These are phyloP conservation scores for Cercospora zeae-maydis DNA, from an alignment of 2,329 filamentous ascomycete species.

Conservation along the genomic window DNA sequence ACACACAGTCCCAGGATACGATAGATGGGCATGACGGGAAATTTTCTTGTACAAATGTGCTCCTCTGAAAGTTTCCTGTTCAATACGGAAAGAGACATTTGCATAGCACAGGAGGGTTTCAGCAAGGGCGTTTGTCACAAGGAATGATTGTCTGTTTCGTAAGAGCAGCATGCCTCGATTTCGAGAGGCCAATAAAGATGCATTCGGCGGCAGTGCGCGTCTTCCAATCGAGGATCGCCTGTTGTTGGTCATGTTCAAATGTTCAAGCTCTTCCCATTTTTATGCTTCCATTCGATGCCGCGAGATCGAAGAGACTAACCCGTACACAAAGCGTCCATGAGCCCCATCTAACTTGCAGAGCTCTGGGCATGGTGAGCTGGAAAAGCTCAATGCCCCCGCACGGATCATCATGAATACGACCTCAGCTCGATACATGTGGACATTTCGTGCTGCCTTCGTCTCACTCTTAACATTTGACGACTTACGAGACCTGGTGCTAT, in stretches of 20 bases:
- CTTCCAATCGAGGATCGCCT: background rate
- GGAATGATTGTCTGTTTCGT: background rate
- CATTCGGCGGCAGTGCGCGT: background rate
- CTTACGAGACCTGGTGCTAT: too few species aligned
- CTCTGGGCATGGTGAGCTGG: background rate
- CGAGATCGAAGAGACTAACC: too few species aligned
- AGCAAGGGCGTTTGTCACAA: slow-evolving; percentile 4
- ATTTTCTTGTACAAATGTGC: slow-evolving; percentile 8
- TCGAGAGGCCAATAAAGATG: background rate
- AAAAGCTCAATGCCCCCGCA: background rate
- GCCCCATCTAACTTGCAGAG: background rate
- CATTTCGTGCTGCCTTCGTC: background rate
- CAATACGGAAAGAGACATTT: slow-evolving; percentile 1
- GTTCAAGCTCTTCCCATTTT: background rate
- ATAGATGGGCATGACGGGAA: background rate
- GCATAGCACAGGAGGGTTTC: slow-evolving; percentile 7
- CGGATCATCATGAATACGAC: background rate
- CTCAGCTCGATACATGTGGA: background rate
- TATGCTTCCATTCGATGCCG: background rate
- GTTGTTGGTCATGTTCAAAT: background rate
- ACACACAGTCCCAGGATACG: slow-evolving; percentile 10
- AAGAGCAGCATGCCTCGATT: background rate
- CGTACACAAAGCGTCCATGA: too few species aligned
- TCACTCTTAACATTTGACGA: too few species aligned
- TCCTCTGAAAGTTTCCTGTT: background rate